A percentile compares a stretch with the other conserved stretches of the same genome.
phyloP scores from a whole-genome alignment of 257 asterid species.

The Solanum tacnaense region DNA sequence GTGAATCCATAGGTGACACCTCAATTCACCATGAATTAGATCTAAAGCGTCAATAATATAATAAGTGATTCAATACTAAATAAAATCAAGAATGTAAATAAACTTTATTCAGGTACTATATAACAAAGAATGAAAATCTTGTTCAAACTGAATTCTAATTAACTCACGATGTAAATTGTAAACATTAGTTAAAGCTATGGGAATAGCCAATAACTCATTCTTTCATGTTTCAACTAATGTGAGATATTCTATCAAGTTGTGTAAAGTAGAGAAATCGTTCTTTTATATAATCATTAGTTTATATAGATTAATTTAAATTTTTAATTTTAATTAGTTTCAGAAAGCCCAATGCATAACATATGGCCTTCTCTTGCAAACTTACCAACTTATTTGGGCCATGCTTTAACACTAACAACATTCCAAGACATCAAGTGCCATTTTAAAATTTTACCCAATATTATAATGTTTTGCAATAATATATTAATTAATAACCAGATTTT shows the following conservation, averaged over 20 bases:
- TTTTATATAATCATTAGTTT: no score
- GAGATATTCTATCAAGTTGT: background rate
- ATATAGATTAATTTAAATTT: no score
- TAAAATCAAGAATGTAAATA: no score
- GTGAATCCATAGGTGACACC: background rate
- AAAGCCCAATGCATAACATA: background rate
- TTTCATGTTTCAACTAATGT: background rate
- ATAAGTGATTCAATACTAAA: background rate
- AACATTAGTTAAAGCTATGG: background rate
- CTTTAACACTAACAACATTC: background rate
- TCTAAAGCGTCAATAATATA: background rate
- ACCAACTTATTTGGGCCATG: background rate
- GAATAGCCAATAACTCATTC: background rate
- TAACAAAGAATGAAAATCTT: background rate
- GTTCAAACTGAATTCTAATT: background rate
- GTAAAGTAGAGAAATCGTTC: background rate
- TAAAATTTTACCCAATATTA: background rate
- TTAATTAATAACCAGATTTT: background rate
- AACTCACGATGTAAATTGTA: background rate
- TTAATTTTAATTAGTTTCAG: background rate
- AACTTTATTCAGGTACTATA: background rate
- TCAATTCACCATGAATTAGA: background rate
- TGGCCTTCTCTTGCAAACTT: background rate
- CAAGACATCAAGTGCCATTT: background rate
- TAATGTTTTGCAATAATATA: background rate